These are phyloP conservation scores for Ilex paraguariensis DNA, from an alignment of 305 asterid species.

Conservation along the genomic window DNA sequence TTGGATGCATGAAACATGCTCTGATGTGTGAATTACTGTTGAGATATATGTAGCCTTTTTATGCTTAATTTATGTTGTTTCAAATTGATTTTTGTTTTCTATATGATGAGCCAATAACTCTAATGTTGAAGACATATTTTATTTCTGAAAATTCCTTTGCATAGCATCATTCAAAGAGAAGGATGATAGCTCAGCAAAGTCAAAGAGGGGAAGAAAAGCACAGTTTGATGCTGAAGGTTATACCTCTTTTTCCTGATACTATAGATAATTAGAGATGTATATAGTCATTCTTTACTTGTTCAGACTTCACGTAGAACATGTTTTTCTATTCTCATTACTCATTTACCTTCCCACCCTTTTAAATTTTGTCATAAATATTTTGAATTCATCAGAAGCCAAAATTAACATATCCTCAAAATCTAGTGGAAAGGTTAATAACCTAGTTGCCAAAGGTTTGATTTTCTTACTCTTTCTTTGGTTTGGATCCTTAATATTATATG, in stretches of 20 bases:
- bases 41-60: too few species aligned
- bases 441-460: slow-evolving; percentile 36
- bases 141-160: neutral
- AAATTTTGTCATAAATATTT: slow-evolving; percentile 1
- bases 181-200: slow-evolving; percentile 43
- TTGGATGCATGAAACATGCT: too few species aligned
- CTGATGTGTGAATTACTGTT: too few species aligned
- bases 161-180: slow-evolving; percentile 38
- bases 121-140: neutral
- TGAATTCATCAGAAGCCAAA: slow-evolving; percentile 35
- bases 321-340: neutral
- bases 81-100: slow-evolving; percentile 4
- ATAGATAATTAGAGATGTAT: neutral
- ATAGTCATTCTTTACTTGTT: neutral
- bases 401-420: slow-evolving; percentile 18
- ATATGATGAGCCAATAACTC: neutral
- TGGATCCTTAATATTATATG: slow-evolving; percentile 1
- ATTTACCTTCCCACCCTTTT: neutral
- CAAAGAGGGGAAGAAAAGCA: slow-evolving; percentile 61
- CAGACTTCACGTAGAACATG: too few species aligned
- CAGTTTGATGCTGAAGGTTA: slow-evolving; percentile 66
- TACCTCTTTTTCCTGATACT: neutral
- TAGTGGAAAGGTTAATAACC: slow-evolving; percentile 38
- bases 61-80: too few species aligned
- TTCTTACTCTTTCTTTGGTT: slow-evolving; percentile 3